Evolutionary conservation across 257 asterid species (phyloP), one percentile per base, ranked within the genome.

Genomic region (Nicotiana noctiflora): DNA sequence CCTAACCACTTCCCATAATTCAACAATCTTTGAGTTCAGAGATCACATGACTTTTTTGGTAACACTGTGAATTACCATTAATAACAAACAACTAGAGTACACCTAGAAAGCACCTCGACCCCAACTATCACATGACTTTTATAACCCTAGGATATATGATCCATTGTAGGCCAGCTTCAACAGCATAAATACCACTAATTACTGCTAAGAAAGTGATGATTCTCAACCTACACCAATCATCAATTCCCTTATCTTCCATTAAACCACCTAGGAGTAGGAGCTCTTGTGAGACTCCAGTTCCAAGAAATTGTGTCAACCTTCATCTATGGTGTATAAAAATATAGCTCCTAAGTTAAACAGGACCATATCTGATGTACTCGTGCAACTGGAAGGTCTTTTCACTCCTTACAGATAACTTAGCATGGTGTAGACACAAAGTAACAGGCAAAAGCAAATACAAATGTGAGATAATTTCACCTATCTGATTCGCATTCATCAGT

Each of bases 151-250:
- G 46, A 70, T 44, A 68, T 68, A 68, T 32, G 77, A 21, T 44
- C 56, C 0, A 0, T n/a, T 37, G 56, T 11, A 68, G 44, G 6
- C 13, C 56, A 40, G 18, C 21, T 68, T 37, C 55, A 37, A 5
- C 15, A 12, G 76, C 21, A 68, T 40, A 68, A 67, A 29, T 68
- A 10, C 12, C 56, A 40, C 76, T 40, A 11, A 14, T 68, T 40
- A 40, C 13, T 37, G 76, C 2, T n/a, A 67, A 67, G 17, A n/a
- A 23, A n/a, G 55, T 37, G 31, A 67, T 67, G n/a, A n/a, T 37
- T 40, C 76, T 67, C 76, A 67, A 32, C 53, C 76, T 53, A 67
- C 23, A 66, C 40, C 76, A 67, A 67, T 34, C 53, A 67, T 67
- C 53, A 67, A 15, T 9, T 37, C 31, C 23, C 55, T 37, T 67